Evolutionary conservation across 2,329 filamentous ascomycete genomes (phyloP).

Genomic region (Mariannaea sp.): DNA sequence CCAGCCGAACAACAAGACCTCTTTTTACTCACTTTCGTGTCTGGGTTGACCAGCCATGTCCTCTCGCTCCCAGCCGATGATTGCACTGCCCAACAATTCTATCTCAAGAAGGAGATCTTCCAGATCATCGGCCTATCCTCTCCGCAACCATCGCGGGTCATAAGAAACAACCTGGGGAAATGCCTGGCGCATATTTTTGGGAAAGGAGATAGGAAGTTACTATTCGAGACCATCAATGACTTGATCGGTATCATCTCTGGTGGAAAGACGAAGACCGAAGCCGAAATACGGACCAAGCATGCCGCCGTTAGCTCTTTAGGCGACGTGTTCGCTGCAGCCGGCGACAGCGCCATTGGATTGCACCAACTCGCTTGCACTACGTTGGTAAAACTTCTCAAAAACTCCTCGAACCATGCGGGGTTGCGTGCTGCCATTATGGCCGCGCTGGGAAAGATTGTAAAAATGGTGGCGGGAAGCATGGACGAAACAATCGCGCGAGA

Average conservation of each 20-base stretch:
- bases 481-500: constrained; percentile 88
- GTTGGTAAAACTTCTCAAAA: constrained; percentile 79
- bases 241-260: constrained; percentile 73
- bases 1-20: constrained; percentile 95
- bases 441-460: constrained; percentile 74
- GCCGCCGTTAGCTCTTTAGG: constrained; percentile 86
- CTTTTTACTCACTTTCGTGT: constrained; percentile 87
- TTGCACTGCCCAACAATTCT: constrained; percentile 85
- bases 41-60: constrained; percentile 81
- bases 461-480: constrained; percentile 74
- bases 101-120: constrained; percentile 91
- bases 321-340: constrained; percentile 87
- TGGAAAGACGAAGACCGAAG: constrained; percentile 75
- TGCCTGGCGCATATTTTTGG: constrained; percentile 83
- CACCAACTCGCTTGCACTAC: constrained; percentile 75
- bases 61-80: constrained; percentile 74
- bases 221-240: constrained; percentile 95
- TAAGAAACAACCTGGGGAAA: constrained; percentile 85
- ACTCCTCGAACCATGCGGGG: constrained; percentile 78
- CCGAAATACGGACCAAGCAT: constrained; percentile 80
- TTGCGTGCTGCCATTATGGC: constrained; percentile 78
- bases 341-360: constrained; percentile 87
- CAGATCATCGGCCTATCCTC: constrained; percentile 87
- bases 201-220: constrained; percentile 84
- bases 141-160: constrained; percentile 83